A percentile compares a stretch with the other conserved stretches of the same genome.
Evolutionary conservation across 2,329 filamentous ascomycete genomes (phyloP).

Genomic region (Mariannaea elegans): DNA sequence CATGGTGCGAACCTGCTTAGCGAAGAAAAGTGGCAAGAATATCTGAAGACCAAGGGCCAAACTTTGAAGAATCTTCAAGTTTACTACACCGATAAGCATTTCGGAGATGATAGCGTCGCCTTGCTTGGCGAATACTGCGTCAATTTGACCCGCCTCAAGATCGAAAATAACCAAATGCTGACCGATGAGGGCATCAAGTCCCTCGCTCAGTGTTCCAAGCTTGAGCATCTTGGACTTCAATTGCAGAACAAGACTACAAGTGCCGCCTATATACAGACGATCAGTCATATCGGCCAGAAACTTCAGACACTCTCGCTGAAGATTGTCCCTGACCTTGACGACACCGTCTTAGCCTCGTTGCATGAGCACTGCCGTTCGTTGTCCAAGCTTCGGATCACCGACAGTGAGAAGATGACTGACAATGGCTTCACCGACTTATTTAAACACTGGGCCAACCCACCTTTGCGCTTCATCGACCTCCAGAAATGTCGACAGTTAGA

Average conservation of each 20-base stretch:
- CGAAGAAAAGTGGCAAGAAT: conserved; percentile 76
- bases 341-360: conserved; percentile 75
- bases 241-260: conserved; percentile 66
- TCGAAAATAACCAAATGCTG: conserved; percentile 81
- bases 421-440: conserved; percentile 78
- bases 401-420: conserved; percentile 81
- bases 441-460: conserved; percentile 76
- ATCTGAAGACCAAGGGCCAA: conserved; percentile 72
- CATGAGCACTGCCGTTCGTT: conserved; percentile 74
- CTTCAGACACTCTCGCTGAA: conserved; percentile 83
- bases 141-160: conserved; percentile 77
- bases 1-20: conserved; percentile 86
- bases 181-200: conserved; percentile 71
- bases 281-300: conserved; percentile 68
- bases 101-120: conserved; percentile 75
- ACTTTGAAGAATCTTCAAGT: conserved; percentile 76
- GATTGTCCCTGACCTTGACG: conserved; percentile 71
- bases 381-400: conserved; percentile 81
- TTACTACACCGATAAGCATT: conserved; percentile 84
- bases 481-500: conserved; percentile 82
- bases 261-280: conserved; percentile 66
- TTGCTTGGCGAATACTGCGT: conserved; percentile 72
- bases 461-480: conserved; percentile 76
- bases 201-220: conserved; percentile 67
- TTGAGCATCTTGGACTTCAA: conserved; percentile 81